Evolutionary conservation across 805 yeast species (phyloP), one percentile per base, ranked within the genome.

Genomic region (Ogataea wickerhamii): DNA sequence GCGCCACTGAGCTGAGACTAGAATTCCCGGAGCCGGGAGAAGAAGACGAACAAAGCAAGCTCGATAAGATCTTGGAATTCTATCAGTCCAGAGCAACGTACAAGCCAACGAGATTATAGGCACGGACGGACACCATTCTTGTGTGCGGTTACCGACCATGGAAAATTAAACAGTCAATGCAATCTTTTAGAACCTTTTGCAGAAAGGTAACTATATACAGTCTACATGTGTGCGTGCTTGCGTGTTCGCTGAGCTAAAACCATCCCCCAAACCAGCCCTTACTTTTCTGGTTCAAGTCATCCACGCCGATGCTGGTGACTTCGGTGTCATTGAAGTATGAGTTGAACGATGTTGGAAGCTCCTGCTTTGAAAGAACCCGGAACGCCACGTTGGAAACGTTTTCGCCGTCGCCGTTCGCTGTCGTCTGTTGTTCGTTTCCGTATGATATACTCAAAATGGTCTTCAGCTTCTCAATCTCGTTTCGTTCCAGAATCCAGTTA

Each of bases 401-500:
- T 25, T 43, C 52, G 7, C 49, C 53, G 14, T 51, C 55, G 14
- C 49, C 52, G 13, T 62, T 41, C 35, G 26, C 36, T 28, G 28
- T 33, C 25, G 22, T 34, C 34, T 33, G 36, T 36, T 5, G 53
- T 6, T 23, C 37, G 14, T 40, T 37, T 10, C 54, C 56, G 25
- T 56, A 52, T 5, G 52, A 41, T 5, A 53, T 47, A 24, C 53
- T 88, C 34, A 84, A 62, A 16, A 81, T 63, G 41, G 76, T 74
- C 47, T 65, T 68, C 36, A 84, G 63, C 43, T 70, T 74, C 18
- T 61, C 41, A 3, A 80, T 37, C 53, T 87, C 96, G 40, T 77
- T 70, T 51, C 72, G 75, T 57, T 87, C 96, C 48, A 76, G 60
- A 52, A 81, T 80, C 96, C 96, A 88, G 52, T 80, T 75, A 59